Conservation (phyloP, 208 protist species). For the Acanthamoeba triangularis region DNA sequence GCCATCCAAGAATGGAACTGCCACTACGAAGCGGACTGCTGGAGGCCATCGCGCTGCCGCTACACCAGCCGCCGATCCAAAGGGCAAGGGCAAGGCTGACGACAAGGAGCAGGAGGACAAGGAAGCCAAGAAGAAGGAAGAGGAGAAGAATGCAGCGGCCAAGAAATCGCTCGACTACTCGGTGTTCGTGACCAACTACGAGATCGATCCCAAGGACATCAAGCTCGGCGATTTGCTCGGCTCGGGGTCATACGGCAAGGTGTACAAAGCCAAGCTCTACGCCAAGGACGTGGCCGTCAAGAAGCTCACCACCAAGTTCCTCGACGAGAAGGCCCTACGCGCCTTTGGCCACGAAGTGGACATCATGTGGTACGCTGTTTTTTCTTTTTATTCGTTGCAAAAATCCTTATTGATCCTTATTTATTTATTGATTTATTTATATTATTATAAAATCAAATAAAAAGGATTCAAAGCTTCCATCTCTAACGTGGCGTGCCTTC, state of each 20-base stretch:
- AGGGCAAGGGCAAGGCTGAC: neutral
- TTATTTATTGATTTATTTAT: neutral
- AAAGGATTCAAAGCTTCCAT: too few relatives aligned
- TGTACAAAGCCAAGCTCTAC: constrained; percentile 57
- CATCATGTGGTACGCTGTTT: constrained; percentile 29
- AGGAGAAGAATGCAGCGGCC: neutral
- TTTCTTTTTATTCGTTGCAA: neutral
- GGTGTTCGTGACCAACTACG: constrained; percentile 63
- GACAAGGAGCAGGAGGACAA: neutral
- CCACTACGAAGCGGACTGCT: neutral
- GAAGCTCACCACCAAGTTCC: constrained; percentile 57
- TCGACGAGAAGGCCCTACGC: constrained; percentile 35
- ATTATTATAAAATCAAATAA: neutral
- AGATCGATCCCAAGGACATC: constrained; percentile 69
- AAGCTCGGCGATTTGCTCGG: constrained; percentile 65
- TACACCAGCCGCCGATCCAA: neutral
- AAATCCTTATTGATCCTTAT: neutral
- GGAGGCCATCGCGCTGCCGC: neutral
- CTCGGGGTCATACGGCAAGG: constrained; percentile 47
- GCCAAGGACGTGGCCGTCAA: constrained; percentile 57
- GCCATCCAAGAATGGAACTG: neutral
- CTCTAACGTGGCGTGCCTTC: neutral
- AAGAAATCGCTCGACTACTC: constrained; percentile 34
- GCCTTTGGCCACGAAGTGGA: constrained; percentile 57
- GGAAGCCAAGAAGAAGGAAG: neutral